These are phyloP conservation scores for Inga leiocalycina DNA, from an alignment of 306 rosid species.

Conservation along the genomic window DNA sequence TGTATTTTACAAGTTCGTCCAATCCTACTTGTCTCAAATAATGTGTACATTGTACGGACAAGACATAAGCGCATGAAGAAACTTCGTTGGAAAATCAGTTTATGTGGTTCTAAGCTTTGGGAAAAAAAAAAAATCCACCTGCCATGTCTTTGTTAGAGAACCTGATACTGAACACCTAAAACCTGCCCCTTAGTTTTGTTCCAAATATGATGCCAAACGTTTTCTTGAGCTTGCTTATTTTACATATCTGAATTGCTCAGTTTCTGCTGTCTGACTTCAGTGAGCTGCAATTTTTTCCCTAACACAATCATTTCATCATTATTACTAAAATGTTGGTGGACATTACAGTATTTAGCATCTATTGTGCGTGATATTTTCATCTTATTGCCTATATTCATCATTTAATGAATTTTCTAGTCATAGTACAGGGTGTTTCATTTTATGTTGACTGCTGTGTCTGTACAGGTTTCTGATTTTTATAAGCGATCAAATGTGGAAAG, in stretches of 20 bases:
- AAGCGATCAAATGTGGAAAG: constrained; percentile 79
- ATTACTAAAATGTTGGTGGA: constrained; percentile 22
- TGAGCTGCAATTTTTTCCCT: not conserved
- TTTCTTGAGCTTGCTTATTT: constrained; percentile 27
- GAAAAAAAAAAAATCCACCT: not conserved
- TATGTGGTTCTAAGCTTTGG: not conserved
- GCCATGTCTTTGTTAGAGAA: not conserved
- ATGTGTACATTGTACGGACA: not conserved
- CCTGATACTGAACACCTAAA: not conserved
- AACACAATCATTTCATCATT: constrained; percentile 18
- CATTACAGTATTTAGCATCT: not conserved
- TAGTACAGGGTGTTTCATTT: constrained; percentile 7
- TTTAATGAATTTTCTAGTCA: constrained; percentile 14
- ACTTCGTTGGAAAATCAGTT: not conserved
- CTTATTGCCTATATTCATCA: constrained; percentile 4
- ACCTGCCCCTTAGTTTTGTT: not conserved
- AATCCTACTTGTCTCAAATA: not conserved
- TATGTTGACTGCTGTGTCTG: constrained; percentile 30
- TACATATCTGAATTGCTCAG: constrained; percentile 19
- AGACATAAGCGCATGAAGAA: not conserved
- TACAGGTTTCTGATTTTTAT: constrained; percentile 88
- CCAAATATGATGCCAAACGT: constrained; percentile 12
- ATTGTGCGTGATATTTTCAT: constrained; percentile 12
- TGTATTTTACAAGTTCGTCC: not conserved
- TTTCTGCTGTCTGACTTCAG: constrained; percentile 29